A percentile compares a stretch with the other conserved stretches of the same genome.
Conservation (phyloP, 2,329 filamentous ascomycete species). For the Cladosporium sp. region DNA sequence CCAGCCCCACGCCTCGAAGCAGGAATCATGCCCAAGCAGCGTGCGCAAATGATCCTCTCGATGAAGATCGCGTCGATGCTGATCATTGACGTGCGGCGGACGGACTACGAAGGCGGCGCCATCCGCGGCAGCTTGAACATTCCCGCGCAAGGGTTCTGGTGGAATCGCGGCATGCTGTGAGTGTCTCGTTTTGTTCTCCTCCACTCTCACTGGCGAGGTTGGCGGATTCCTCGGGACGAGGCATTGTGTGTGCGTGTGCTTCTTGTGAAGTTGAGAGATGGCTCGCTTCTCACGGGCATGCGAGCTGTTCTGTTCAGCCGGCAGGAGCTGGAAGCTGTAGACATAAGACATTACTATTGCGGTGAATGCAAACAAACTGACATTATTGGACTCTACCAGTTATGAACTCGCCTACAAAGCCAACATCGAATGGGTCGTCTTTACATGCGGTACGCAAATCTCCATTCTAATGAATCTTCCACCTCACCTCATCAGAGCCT, state of each 20-base stretch:
- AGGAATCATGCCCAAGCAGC: conserved; percentile 40
- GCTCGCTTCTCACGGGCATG: background rate
- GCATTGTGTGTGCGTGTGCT: background rate
- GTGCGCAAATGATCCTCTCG: conserved; percentile 38
- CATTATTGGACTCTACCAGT: background rate
- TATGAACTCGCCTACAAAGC: conserved; percentile 47
- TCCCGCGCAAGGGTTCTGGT: conserved; percentile 50
- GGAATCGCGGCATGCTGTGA: conserved; percentile 44
- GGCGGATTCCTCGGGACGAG: background rate
- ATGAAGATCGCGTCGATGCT: conserved; percentile 42
- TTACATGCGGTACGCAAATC: conserved; percentile 43
- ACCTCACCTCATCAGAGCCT: background rate
- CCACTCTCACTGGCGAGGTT: background rate
- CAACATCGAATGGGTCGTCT: conserved; percentile 48
- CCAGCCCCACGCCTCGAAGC: conserved; percentile 42
- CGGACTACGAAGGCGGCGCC: conserved; percentile 49
- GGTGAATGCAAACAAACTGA: no score
- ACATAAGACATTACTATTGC: no score
- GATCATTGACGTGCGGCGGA: conserved; percentile 47
- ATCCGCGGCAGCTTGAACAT: conserved; percentile 50
- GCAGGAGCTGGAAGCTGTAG: background rate
- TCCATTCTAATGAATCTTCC: conserved; percentile 27
- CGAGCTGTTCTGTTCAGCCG: background rate
- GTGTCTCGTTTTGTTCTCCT: background rate
- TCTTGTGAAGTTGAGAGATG: background rate